A percentile compares a stretch with the other conserved stretches of the same genome.
Conservation (phyloP, 805 yeast genomes). For the Candida chauliodis region DNA sequence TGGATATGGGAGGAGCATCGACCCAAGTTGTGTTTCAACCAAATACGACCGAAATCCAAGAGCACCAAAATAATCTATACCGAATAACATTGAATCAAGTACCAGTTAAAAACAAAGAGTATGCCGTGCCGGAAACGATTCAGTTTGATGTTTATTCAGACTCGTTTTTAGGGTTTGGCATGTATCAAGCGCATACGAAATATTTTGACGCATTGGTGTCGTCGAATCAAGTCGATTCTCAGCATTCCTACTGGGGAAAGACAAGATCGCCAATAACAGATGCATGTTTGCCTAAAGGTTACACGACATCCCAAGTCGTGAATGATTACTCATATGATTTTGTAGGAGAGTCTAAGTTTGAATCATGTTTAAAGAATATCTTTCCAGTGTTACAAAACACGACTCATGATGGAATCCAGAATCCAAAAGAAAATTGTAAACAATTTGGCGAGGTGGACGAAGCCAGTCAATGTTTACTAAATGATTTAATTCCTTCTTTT, state of each 20-base stretch:
- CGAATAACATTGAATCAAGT: constrained; percentile 40
- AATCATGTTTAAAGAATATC: constrained; percentile 44
- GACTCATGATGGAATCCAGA: constrained; percentile 20
- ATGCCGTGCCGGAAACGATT: constrained; percentile 10
- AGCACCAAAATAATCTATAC: constrained; percentile 46
- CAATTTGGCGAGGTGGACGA: constrained; percentile 25
- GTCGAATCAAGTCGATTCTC: constrained; percentile 16
- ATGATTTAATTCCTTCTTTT: constrained; percentile 52
- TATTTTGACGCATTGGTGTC: constrained; percentile 39
- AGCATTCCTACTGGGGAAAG: constrained; percentile 12
- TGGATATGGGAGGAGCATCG: constrained; percentile 65
- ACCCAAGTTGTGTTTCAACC: constrained; percentile 67
- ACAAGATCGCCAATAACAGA: constrained; percentile 37
- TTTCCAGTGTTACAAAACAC: constrained; percentile 42
- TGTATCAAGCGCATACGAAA: constrained; percentile 49
- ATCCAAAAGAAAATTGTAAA: constrained; percentile 25
- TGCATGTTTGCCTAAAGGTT: constrained; percentile 57
- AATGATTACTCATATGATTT: constrained; percentile 32
- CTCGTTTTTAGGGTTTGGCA: constrained; percentile 60
- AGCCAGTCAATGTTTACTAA: constrained; percentile 47
- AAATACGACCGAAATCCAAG: constrained; percentile 39
- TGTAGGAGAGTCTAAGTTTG: constrained; percentile 51
- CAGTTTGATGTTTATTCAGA: constrained; percentile 47
- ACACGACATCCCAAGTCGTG: constrained; percentile 20
- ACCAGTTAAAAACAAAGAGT: constrained; percentile 16